A percentile compares a stretch with the other conserved stretches of the same genome.
phyloP scores from a whole-genome alignment of 2,329 filamentous ascomycete genomes.

The Fusarium camptoceras region DNA sequence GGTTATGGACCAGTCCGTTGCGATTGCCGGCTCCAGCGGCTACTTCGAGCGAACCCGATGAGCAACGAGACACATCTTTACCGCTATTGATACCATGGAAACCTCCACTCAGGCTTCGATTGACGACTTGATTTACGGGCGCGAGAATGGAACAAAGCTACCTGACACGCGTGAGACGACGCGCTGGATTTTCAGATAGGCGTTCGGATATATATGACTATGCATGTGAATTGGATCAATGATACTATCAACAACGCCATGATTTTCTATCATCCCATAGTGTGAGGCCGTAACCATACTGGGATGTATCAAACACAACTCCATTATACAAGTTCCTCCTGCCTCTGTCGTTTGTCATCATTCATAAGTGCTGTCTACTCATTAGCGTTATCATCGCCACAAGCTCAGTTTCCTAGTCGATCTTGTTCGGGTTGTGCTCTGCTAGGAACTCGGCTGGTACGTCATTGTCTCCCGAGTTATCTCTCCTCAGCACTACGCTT shows the following conservation, averaged over 20 bases:
- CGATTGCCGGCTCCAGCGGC: conserved; percentile 85
- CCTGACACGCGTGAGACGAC: conserved; percentile 23
- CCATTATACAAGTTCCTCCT: background rate
- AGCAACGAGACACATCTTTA: conserved; percentile 16
- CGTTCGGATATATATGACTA: conserved; percentile 44
- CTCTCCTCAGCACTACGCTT: conserved; percentile 41
- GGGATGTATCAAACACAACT: background rate
- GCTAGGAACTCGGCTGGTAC: conserved; percentile 66
- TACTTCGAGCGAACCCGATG: conserved; percentile 93
- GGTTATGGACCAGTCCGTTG: conserved; percentile 97
- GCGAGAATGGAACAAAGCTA: conserved; percentile 17
- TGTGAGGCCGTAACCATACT: background rate
- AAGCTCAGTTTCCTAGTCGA: conserved; percentile 22
- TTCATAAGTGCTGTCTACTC: conserved; percentile 27
- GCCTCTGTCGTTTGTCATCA: conserved; percentile 17
- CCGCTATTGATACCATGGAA: conserved; percentile 33
- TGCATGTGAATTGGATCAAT: conserved; percentile 44
- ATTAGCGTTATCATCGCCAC: conserved; percentile 11
- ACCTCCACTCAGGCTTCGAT: conserved; percentile 27
- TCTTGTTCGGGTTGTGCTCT: conserved; percentile 49
- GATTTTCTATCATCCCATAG: background rate
- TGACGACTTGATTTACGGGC: conserved; percentile 30
- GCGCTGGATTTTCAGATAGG: conserved; percentile 39
- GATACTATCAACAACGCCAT: conserved; percentile 32
- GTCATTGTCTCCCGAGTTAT: conserved; percentile 55